Evolutionary conservation across 805 yeast species (phyloP).

Genomic region (Nakazawaea ambrosiae): DNA sequence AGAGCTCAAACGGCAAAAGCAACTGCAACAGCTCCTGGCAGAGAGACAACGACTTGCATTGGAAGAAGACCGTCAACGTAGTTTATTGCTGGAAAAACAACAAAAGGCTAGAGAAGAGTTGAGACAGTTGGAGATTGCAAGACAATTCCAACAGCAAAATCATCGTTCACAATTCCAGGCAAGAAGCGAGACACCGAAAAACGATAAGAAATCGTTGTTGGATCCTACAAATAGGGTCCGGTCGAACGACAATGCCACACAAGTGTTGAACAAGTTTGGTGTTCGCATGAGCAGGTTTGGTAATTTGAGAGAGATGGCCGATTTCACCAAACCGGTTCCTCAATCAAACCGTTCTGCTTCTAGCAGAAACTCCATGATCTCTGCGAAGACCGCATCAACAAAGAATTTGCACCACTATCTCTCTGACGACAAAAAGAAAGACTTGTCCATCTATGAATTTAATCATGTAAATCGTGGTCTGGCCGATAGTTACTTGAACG

Average conservation of each 20-base stretch:
- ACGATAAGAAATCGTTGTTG: slow-evolving; percentile 13
- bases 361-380: neutral
- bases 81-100: slow-evolving; percentile 1
- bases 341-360: neutral
- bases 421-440: slow-evolving; percentile 3
- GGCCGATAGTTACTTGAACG: too few relatives aligned
- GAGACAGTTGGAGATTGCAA: neutral
- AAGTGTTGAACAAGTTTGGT: slow-evolving; percentile 22
- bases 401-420: slow-evolving; percentile 6
- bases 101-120: neutral
- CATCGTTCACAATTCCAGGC: neutral
- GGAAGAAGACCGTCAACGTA: slow-evolving; percentile 4
- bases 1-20: neutral
- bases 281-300: slow-evolving; percentile 21
- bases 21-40: neutral
- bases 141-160: neutral
- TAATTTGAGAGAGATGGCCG: slow-evolving; percentile 6
- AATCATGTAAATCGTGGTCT: slow-evolving; percentile 1
- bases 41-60: slow-evolving; percentile 2
- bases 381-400: slow-evolving; percentile 6
- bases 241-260: slow-evolving; percentile 14
- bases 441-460: slow-evolving; percentile 5
- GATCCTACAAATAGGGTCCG: slow-evolving; percentile 20
- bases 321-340: neutral
- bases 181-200: too few relatives aligned